phyloP scores from a whole-genome alignment of 805 yeast species.

The Starmerella gropengiesseri region DNA sequence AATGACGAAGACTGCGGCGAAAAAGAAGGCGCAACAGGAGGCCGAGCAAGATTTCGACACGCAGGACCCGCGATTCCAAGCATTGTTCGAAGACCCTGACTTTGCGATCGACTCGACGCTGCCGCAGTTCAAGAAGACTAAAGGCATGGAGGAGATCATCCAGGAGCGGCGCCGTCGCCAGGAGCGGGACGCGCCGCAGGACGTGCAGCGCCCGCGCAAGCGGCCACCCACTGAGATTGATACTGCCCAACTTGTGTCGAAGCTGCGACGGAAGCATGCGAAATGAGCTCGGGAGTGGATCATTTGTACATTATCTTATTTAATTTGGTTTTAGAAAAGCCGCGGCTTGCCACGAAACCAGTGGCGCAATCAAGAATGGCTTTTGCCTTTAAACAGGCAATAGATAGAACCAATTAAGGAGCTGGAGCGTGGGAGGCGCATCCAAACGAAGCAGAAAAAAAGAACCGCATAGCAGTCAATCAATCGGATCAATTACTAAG shows the following conservation, averaged over 20 bases:
- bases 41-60: slow-evolving; percentile 54
- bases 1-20: slow-evolving; percentile 34
- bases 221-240: background rate
- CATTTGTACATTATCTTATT: background rate
- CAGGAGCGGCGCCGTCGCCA: slow-evolving; percentile 45
- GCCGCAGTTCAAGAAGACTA: slow-evolving; percentile 81
- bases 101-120: slow-evolving; percentile 90
- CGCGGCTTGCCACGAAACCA: too few species aligned
- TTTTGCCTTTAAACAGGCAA: too few species aligned
- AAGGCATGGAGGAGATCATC: slow-evolving; percentile 74
- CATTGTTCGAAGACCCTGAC: slow-evolving; percentile 71
- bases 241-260: slow-evolving; percentile 7
- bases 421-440: too few species aligned
- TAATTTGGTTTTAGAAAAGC: background rate
- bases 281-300: background rate
- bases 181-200: background rate
- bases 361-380: too few species aligned
- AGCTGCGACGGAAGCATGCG: slow-evolving; percentile 10
- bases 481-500: too few species aligned
- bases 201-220: background rate
- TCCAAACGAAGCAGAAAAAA: too few species aligned
- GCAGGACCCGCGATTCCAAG: slow-evolving; percentile 75
- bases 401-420: too few species aligned
- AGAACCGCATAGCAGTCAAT: too few species aligned
- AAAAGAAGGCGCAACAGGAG: slow-evolving; percentile 35